Base-by-base conservation (phyloP, 345 rosid species). In the Chamaenerion angustifolium region DNA sequence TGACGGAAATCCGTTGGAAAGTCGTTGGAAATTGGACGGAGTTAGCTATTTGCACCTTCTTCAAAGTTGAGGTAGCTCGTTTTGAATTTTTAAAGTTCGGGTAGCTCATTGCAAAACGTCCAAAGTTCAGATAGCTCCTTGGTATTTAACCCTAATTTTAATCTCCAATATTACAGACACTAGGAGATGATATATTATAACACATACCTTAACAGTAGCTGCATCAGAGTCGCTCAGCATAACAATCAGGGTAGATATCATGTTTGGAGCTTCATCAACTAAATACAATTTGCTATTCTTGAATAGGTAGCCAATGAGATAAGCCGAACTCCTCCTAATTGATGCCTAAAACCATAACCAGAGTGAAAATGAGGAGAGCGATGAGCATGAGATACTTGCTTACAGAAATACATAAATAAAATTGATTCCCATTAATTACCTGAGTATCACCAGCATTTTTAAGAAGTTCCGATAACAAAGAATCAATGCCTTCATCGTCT, bases 251-350 rank as follows among this genome's bases (percentile, higher is more conserved):
- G 90, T 65, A 59, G 98, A 76, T 67, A 87, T 87, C 85, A 84
- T 80, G 63, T 82, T 92, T 40, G 96, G 82, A 69, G 93, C 81
- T 73, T 92, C 98, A 71, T 92, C 96, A 72, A 71, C 88, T 79
- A 92, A 78, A 73, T 82, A 82, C 44, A 87, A 69, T 67, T 87
- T 83, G 89, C 95, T 84, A 71, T 79, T 80, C 68, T 84, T 84
- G 74, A 78, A 87, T 64, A 92, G 80, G 71, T 73, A 84, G 45
- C 96, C 96, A 56, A 92, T 84, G 63, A 92, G 76, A 68, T 87
- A 87, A 31, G 93, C 65, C 3, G 98, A 76, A 76, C 79, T 83
- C 73, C 85, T 92, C 68, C 98, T 78, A 56, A 84, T 68, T 40
- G 96, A 75, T 55, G 89, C 83, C 98, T 90, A 83, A 60, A 67